Evolutionary conservation across 805 yeast species (phyloP).

Genomic region (Wickerhamomyces xylosicus): DNA sequence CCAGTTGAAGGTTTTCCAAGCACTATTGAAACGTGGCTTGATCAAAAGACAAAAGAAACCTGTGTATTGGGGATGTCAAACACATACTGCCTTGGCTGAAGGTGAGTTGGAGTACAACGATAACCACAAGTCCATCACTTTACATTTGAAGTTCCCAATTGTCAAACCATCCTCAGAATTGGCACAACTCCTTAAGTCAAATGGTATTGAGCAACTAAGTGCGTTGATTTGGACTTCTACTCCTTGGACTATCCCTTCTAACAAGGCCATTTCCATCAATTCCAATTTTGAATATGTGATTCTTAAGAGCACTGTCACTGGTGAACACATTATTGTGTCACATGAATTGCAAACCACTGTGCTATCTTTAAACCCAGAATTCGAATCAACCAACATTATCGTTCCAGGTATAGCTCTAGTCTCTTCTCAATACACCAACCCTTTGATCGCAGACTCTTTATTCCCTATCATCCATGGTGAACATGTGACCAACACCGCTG

Average conservation of each 20-base stretch:
- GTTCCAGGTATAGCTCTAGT: constrained; percentile 34
- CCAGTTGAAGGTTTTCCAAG: constrained; percentile 63
- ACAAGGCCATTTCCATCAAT: constrained; percentile 72
- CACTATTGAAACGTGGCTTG: constrained; percentile 53
- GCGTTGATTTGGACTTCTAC: constrained; percentile 93
- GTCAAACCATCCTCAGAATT: constrained; percentile 17
- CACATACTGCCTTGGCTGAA: constrained; percentile 91
- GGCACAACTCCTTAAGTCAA: neutral
- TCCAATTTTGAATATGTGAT: constrained; percentile 47
- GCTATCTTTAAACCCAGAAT: constrained; percentile 19
- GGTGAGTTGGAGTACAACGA: constrained; percentile 87
- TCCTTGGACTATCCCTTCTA: constrained; percentile 94
- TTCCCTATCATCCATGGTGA: constrained; percentile 68
- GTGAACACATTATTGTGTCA: constrained; percentile 48
- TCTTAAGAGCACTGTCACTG: constrained; percentile 18
- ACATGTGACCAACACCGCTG: constrained; percentile 73
- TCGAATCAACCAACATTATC: constrained; percentile 13
- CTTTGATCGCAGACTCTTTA: constrained; percentile 28
- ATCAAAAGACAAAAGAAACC: constrained; percentile 85
- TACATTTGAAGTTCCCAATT: constrained; percentile 58
- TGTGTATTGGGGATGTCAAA: constrained; percentile 95
- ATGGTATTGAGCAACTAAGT: constrained; percentile 11
- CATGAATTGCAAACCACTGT: constrained; percentile 33
- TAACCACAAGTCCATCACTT: constrained; percentile 57
- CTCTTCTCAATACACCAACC: constrained; percentile 42